Evolutionary conservation across 768 basidiomycete species (phyloP), one percentile per base, ranked within the genome.

Genomic region (Nevesoporus exiguus): DNA sequence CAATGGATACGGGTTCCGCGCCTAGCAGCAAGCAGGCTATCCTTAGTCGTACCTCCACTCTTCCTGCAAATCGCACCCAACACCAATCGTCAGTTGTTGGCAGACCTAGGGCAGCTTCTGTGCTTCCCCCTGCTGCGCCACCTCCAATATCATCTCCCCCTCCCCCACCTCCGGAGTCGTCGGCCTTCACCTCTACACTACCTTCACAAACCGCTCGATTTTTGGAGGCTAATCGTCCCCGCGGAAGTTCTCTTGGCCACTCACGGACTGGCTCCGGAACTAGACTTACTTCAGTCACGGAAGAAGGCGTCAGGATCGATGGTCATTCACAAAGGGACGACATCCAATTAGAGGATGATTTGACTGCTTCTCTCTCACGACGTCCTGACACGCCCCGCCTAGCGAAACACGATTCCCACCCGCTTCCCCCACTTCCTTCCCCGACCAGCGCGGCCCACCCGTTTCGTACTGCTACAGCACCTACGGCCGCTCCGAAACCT

Each of bases 391-490:
- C 76, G 8, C 74, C 76, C 29, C 79, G 73, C 33, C 71, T 69
- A 33, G 51, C 63, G 30, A 79, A 74, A 59, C 73, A 73, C 60
- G 82, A 84, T 39, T 82, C 81, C 9, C 87, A 81, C 52, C 88
- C 85, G 19, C 73, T 88, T 13, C 88, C 86, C 17, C 85, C 85
- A 41, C 67, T 87, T 45, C 86, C 85, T 37, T 77, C 80, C 5
- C 80, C 77, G 46, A 67, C 74, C 13, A 61, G 66, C 27, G 61
- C 67, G 44, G 48, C 58, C 7, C 68, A 62, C 66, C 71, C 56
- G 19, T 69, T 57, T 56, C 60, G 60, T 63, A 73, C 53, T 57
- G 60, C 66, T 44, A 59, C 53, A 0, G 52, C 57, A 11, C 51
- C 64, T n/a, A 47, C 43, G 6, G 24, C 49, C 7, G 39, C 59